Conservation (phyloP, 140 eudicot genomes). For the Senecio squalidus region DNA sequence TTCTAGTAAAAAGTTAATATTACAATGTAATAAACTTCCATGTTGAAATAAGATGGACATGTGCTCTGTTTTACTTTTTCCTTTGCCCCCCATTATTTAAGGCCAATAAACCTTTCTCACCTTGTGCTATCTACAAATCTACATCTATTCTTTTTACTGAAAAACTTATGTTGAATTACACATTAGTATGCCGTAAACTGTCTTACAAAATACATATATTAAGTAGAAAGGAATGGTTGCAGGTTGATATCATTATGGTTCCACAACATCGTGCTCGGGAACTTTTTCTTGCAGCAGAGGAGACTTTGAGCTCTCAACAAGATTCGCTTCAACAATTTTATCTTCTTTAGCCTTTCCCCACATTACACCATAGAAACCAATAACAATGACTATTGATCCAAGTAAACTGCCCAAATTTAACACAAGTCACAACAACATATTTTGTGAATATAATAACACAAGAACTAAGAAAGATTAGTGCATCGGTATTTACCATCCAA, state of each 20-base stretch:
- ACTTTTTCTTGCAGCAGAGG: slow-evolving; percentile 52
- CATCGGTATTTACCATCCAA: slow-evolving; percentile 57
- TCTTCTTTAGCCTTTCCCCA: slow-evolving; percentile 59
- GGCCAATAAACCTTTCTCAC: too few relatives aligned
- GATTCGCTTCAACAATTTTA: slow-evolving; percentile 20
- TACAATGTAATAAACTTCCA: too few relatives aligned
- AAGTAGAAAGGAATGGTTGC: background rate
- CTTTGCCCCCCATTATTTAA: too few relatives aligned
- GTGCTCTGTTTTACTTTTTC: too few relatives aligned
- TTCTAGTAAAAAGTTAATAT: too few relatives aligned
- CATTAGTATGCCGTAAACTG: too few relatives aligned
- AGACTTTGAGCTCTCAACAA: slow-evolving; percentile 21
- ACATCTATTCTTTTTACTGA: too few relatives aligned
- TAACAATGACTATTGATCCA: slow-evolving; percentile 39
- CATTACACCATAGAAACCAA: slow-evolving; percentile 47
- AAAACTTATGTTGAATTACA: too few relatives aligned
- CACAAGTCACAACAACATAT: slow-evolving; percentile 1
- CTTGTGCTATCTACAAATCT: too few relatives aligned
- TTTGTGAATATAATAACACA: background rate
- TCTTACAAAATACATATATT: too few relatives aligned
- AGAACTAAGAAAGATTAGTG: background rate
- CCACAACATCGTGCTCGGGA: slow-evolving; percentile 11
- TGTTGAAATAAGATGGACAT: too few relatives aligned
- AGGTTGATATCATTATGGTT: background rate
- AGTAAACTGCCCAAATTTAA: slow-evolving; percentile 36